phyloP scores from a whole-genome alignment of 2,329 filamentous ascomycete species.

The Ascochyta pisi region DNA sequence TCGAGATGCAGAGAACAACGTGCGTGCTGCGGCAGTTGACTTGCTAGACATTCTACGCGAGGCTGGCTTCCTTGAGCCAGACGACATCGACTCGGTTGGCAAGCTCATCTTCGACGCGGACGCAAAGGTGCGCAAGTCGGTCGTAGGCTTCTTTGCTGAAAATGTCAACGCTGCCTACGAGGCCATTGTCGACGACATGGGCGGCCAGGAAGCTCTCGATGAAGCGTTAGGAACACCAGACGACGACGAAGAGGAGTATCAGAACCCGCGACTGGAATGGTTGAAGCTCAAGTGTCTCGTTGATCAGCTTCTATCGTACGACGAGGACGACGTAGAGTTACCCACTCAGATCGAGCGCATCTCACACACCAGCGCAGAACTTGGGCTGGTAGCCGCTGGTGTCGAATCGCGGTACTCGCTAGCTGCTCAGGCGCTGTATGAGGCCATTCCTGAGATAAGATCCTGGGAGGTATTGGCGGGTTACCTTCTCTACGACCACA shows the following conservation, averaged over 20 bases:
- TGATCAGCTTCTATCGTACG: constrained; percentile 82
- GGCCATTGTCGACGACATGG: constrained; percentile 80
- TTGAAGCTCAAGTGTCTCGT: constrained; percentile 89
- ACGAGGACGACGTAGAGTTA: constrained; percentile 69
- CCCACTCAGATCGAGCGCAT: constrained; percentile 56
- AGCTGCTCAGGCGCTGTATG: constrained; percentile 84
- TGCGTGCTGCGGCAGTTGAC: constrained; percentile 80
- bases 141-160: constrained; percentile 88
- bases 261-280: constrained; percentile 81
- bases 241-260: constrained; percentile 76
- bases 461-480: constrained; percentile 90
- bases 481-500: constrained; percentile 93
- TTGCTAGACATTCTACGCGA: constrained; percentile 83
- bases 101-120: constrained; percentile 90
- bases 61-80: constrained; percentile 85
- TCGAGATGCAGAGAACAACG: constrained; percentile 78
- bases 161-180: constrained; percentile 85
- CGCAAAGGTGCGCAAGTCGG: constrained; percentile 81
- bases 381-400: constrained; percentile 64
- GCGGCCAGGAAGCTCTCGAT: constrained; percentile 76
- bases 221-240: constrained; percentile 75
- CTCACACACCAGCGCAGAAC: constrained; percentile 49
- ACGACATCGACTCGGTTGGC: constrained; percentile 88
- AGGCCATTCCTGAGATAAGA: constrained; percentile 78
- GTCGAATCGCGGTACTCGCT: constrained; percentile 84